Base-by-base conservation (phyloP, 352 stramenopile species). In the Globisporangium orthogonon region DNA sequence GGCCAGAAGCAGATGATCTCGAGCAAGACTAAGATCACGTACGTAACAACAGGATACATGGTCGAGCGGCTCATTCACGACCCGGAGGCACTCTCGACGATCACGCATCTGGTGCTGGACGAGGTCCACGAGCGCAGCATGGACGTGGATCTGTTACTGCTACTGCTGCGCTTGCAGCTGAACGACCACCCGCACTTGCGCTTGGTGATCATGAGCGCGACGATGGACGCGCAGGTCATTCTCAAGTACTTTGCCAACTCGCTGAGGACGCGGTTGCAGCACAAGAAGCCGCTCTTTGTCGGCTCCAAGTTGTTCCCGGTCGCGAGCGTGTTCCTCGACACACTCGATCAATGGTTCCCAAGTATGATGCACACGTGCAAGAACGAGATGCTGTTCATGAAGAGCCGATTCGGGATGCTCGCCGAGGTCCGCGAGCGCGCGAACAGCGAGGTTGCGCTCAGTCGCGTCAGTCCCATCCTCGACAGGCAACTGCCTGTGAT, bases 11-110 rank as follows among this genome's bases (percentile, higher is more conserved):
- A 98, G 52, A 73, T 82, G 31, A 84, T 97, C 43, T 91, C 91
- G 41, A 84, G 92, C 45, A 76, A 74, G 11, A 98, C 96, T 2
- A 86, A 89, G 53, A 96, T 98, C 54, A 98, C 86, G 63, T 98
- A 99, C 58, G 92, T 97, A 1, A 99, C 97, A 35, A 98, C 95
- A 15, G 97, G 96, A 2, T 99, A 99, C 61, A 92, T 99, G 65
- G 86, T 98, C 7, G 78, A 97, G 53, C 73, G 97, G 0, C 72
- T 99, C 23, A 97, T 97, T 43, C 94, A 98, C 65, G 78, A 98
- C 63, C 76, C 86, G 10, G 76, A 96, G 7, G 74, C 76, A 17
- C 89, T 99, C 46, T 50, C 83, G 45, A 74, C 70, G 15, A 86
- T 97, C 54, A 98, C 95, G 40, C 95, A 99, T 67, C 71, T 99